phyloP scores from a whole-genome alignment of 1,139 yeast species.

The Magnusiomyces tetraspermus region DNA sequence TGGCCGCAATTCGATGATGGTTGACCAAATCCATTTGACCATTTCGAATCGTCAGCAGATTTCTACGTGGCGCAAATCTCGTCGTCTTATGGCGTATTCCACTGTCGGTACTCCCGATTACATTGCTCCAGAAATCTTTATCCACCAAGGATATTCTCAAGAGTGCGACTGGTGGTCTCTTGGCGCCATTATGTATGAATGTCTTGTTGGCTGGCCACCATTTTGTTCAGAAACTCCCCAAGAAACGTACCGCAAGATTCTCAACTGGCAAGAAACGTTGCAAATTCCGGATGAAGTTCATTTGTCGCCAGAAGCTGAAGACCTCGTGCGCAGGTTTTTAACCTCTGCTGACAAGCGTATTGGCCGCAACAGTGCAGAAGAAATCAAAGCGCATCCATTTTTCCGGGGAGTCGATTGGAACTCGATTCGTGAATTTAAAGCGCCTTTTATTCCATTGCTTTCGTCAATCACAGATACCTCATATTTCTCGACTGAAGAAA shows the following conservation, averaged over 20 bases:
- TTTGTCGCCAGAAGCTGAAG: conserved; percentile 88
- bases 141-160: conserved; percentile 96
- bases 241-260: conserved; percentile 88
- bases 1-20: conserved; percentile 71
- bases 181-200: conserved; percentile 98
- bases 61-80: conserved; percentile 96
- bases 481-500: conserved; percentile 95
- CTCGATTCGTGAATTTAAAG: conserved; percentile 81
- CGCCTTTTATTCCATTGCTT: conserved; percentile 84
- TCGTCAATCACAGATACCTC: conserved; percentile 90
- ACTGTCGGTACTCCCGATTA: conserved; percentile 99
- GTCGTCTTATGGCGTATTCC: conserved; percentile 95
- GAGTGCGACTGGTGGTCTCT: conserved; percentile 99
- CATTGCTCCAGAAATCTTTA: conserved; percentile 95
- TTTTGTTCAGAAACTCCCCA: conserved; percentile 99
- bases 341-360: conserved; percentile 79
- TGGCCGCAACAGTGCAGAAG: conserved; percentile 90
- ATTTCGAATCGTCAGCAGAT: conserved; percentile 95
- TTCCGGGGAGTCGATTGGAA: conserved; percentile 96
- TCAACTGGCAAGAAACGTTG: conserved; percentile 90
- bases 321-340: conserved; percentile 70
- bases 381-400: conserved; percentile 83
- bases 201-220: conserved; percentile 99
- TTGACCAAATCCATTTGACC: conserved; percentile 90
- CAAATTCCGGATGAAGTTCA: conserved; percentile 95